These are phyloP conservation scores for Lecanicillium sp. DNA, from an alignment of 2,329 filamentous ascomycete species.

Conservation along the genomic window DNA sequence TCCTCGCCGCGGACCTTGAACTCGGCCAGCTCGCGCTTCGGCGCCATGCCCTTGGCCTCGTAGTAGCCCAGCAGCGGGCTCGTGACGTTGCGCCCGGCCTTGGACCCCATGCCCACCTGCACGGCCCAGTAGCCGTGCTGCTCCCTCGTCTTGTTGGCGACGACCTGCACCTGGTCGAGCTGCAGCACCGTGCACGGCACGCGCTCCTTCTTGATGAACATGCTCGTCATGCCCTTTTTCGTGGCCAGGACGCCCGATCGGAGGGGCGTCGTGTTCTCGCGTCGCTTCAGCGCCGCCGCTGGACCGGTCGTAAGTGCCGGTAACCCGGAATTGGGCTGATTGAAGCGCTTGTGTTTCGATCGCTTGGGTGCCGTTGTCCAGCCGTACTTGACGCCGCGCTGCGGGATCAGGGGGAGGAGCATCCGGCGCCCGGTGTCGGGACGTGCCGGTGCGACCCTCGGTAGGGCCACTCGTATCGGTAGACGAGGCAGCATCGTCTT, in stretches of 20 bases:
- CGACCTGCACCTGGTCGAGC: conserved; percentile 84
- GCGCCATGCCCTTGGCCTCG: conserved; percentile 69
- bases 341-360: conserved; percentile 51
- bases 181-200: conserved; percentile 88
- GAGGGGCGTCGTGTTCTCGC: conserved; percentile 50
- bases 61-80: conserved; percentile 83
- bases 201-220: conserved; percentile 73
- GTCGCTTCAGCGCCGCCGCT: conserved; percentile 52
- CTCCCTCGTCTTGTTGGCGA: conserved; percentile 74
- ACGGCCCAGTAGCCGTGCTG: conserved; percentile 90
- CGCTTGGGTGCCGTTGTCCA: conserved; percentile 50
- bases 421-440: conserved; percentile 25
- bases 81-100: conserved; percentile 68
- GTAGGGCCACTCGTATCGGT: conserved; percentile 34
- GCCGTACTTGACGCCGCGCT: conserved; percentile 49
- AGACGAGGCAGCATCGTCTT: conserved; percentile 38
- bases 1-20: conserved; percentile 71
- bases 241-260: conserved; percentile 77
- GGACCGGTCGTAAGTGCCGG: conserved; percentile 50
- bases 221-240: conserved; percentile 94
- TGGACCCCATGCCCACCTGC: conserved; percentile 74
- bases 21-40: conserved; percentile 78
- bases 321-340: conserved; percentile 48
- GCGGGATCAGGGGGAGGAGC: conserved; percentile 36
- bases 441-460: conserved; percentile 24